These are phyloP conservation scores for Rosa persica DNA, from an alignment of 306 rosid species.

Conservation along the genomic window DNA sequence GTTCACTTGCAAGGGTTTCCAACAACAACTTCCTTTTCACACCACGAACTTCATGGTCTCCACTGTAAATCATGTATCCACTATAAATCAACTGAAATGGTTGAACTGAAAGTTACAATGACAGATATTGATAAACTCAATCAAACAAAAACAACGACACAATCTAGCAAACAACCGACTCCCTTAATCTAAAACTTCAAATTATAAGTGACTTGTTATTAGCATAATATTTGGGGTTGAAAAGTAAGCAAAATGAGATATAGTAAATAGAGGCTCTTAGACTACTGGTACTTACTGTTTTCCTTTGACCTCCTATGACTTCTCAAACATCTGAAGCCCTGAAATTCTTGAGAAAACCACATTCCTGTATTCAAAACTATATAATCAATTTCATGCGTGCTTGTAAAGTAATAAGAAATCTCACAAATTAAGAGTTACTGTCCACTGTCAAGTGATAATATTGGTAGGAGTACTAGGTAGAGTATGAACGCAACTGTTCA, in stretches of 20 bases:
- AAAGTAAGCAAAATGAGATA: neutral
- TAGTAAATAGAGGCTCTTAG: neutral
- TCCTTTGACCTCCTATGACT: constrained; percentile 28
- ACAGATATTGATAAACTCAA: neutral
- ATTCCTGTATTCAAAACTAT: constrained; percentile 38
- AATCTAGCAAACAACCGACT: no score
- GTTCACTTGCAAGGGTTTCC: constrained; percentile 63
- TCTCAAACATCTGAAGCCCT: constrained; percentile 40
- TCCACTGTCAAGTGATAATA: no score
- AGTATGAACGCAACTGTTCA: no score
- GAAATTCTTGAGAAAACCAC: constrained; percentile 43
- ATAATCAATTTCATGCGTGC: neutral
- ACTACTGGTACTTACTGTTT: constrained; percentile 42
- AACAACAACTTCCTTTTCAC: constrained; percentile 48
- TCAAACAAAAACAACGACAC: no score
- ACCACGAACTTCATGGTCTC: constrained; percentile 48
- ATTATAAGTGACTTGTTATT: neutral
- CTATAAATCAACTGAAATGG: neutral
- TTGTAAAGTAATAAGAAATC: neutral
- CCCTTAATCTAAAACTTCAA: neutral
- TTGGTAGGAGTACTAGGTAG: no score
- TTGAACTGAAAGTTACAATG: neutral
- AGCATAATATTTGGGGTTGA: neutral
- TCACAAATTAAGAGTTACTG: no score
- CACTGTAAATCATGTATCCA: constrained; percentile 16